phyloP scores from a whole-genome alignment of 148 eudicot genomes.

The Rhododendron vialii region DNA sequence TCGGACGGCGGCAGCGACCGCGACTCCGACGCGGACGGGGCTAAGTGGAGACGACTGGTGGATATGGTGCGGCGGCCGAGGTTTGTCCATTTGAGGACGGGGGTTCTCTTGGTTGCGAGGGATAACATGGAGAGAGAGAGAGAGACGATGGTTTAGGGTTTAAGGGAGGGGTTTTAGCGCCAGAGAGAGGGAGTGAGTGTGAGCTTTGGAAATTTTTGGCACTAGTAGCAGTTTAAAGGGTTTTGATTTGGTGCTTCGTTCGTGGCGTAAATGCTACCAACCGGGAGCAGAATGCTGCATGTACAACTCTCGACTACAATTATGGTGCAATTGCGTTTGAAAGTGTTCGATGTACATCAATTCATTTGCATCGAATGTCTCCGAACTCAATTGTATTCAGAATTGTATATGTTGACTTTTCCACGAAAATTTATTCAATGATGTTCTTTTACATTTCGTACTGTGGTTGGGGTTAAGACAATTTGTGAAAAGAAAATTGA shows the following conservation, averaged over 20 bases:
- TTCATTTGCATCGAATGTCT: too few relatives aligned
- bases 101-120: conserved; percentile 29
- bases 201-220: not conserved
- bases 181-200: not conserved
- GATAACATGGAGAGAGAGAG: conserved; percentile 22
- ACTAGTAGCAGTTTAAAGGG: not conserved
- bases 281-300: too few relatives aligned
- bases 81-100: conserved; percentile 27
- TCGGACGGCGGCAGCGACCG: conserved; percentile 18
- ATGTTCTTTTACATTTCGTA: too few relatives aligned
- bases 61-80: conserved; percentile 36
- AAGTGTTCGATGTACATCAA: too few relatives aligned
- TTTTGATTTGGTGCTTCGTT: not conserved
- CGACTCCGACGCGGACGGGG: conserved; percentile 14
- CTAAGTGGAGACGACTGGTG: conserved; percentile 23
- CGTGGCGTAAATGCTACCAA: too few relatives aligned
- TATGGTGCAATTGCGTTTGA: too few relatives aligned
- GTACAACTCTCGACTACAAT: too few relatives aligned
- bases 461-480: too few relatives aligned
- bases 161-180: conserved; percentile 12
- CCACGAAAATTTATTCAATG: too few relatives aligned
- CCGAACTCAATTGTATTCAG: too few relatives aligned
- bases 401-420: too few relatives aligned
- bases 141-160: conserved; percentile 31
- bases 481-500: too few relatives aligned